Base-by-base conservation (phyloP, 2,329 filamentous ascomycete genomes). In the Chaetomiaceae sp. region DNA sequence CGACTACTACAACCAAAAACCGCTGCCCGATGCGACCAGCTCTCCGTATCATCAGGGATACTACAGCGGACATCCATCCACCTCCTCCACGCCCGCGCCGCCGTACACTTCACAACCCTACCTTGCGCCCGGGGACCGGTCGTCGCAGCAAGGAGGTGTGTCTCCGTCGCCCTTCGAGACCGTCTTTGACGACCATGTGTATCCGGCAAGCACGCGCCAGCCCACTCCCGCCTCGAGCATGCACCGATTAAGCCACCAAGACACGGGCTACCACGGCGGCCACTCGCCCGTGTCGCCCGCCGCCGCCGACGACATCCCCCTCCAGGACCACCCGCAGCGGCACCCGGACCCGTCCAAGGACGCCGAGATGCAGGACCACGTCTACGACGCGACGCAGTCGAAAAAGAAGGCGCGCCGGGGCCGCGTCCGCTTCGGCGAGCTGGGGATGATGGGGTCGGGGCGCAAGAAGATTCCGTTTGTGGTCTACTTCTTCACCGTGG, bases 401-500 rank as follows among this genome's bases (percentile, higher is more conserved):
- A 71, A 71, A 44, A 69, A 71, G 45, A 69, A 67, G 51, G 56
- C 61, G 15, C 72, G 69, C 61, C 74, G 69, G 58, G 70, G 69
- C 54, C 75, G 76, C 55, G 71, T 83, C 44, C 72, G 75, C n/a
- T 74, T 82, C 40, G 81, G 81, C 48, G 77, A 83, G 68, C 66
- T 84, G 50, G 79, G 80, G 54, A 83, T 84, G 80, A 65, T 84
- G 42, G 78, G 79, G 2, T 71, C 79, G 12, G 71, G 78, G 61
- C 75, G 71, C 65, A 80, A 78, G 66, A 73, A 75, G 56, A 81
- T 85, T 48, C 87, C 94, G 0, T 94, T 88, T 79, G 83, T 96
- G 6, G 88, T 91, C 31, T 97, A 92, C 68, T 71, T 85, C 39
- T 80, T 97, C 59, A 89, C 90, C 3, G 51, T 84, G 27, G 79